Conservation (phyloP, 2,329 filamentous ascomycete genomes). For the Fusarium sp. region DNA sequence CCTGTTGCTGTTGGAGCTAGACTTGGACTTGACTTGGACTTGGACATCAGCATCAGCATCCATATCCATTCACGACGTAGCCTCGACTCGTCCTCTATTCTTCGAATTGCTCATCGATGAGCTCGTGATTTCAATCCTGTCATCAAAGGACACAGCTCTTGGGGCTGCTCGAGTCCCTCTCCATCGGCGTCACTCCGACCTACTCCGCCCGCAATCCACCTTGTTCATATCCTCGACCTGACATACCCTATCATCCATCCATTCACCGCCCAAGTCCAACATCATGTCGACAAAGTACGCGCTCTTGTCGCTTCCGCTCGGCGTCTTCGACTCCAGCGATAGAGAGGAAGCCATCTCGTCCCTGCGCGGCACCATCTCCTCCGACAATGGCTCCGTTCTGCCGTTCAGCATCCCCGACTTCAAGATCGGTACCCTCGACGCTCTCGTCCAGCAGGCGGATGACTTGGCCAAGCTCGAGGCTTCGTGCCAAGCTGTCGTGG, state of each 20-base stretch:
- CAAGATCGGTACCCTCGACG: constrained; percentile 97
- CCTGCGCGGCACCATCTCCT: constrained; percentile 76
- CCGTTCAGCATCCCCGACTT: constrained; percentile 91
- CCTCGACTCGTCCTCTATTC: not conserved
- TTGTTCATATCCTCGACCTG: constrained; percentile 14
- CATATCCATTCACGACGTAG: constrained; percentile 1
- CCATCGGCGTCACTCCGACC: constrained; percentile 21
- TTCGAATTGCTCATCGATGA: constrained; percentile 19
- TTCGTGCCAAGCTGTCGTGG: constrained; percentile 83
- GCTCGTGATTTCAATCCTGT: constrained; percentile 1
- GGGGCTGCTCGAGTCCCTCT: constrained; percentile 14
- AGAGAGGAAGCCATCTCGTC: constrained; percentile 84
- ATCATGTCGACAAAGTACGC: constrained; percentile 76
- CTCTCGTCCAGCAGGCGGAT: constrained; percentile 94
- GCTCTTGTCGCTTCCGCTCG: constrained; percentile 89
- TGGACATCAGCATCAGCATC: constrained; percentile 21
- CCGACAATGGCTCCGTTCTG: constrained; percentile 80
- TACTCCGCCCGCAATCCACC: constrained; percentile 23
- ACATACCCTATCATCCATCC: constrained; percentile 14
- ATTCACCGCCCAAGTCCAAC: constrained; percentile 13
- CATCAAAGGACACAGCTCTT: constrained; percentile 19
- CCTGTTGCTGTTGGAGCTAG: constrained; percentile 18
- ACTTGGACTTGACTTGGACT: not conserved
- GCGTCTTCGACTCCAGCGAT: constrained; percentile 84
- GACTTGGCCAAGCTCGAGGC: constrained; percentile 90